Evolutionary conservation across 371 early-diverging fungal genomes (phyloP).

Genomic region (Pancytospora epiphaga): DNA sequence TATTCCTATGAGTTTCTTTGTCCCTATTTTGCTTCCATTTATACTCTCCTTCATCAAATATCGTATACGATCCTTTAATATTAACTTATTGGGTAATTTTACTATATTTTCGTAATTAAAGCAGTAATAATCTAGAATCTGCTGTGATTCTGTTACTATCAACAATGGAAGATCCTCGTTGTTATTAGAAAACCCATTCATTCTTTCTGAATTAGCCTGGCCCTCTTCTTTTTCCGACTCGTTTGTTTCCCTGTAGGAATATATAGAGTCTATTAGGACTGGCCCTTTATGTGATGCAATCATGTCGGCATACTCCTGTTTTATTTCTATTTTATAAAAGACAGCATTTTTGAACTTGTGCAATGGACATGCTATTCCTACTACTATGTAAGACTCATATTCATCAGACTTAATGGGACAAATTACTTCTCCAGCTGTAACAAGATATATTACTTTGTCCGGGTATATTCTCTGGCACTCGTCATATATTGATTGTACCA

Average conservation of each 20-base stretch:
- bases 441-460: constrained; percentile 1
- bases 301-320: background rate
- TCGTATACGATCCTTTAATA: constrained; percentile 1
- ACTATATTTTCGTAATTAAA: background rate
- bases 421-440: background rate
- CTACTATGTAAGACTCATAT: constrained; percentile 16
- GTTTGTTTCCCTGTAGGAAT: background rate
- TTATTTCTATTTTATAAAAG: constrained; percentile 4
- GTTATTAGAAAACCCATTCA: too few relatives aligned
- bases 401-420: constrained; percentile 10
- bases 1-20: constrained; percentile 39
- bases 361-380: constrained; percentile 11
- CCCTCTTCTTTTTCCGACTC: background rate
- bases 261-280: constrained; percentile 9
- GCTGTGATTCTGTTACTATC: constrained; percentile 14
- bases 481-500: background rate
- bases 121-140: constrained; percentile 5
- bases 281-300: background rate
- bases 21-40: constrained; percentile 5
- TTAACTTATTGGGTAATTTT: background rate
- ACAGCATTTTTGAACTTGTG: constrained; percentile 19
- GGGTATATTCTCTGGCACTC: background rate
- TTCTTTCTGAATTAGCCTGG: background rate
- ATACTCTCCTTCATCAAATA: constrained; percentile 26
- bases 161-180: background rate